Percentiles rank a stretch among this genome's conserved stretches.
phyloP scores from a whole-genome alignment of 2,329 filamentous ascomycete species.

The Huntiella moniliformis region DNA sequence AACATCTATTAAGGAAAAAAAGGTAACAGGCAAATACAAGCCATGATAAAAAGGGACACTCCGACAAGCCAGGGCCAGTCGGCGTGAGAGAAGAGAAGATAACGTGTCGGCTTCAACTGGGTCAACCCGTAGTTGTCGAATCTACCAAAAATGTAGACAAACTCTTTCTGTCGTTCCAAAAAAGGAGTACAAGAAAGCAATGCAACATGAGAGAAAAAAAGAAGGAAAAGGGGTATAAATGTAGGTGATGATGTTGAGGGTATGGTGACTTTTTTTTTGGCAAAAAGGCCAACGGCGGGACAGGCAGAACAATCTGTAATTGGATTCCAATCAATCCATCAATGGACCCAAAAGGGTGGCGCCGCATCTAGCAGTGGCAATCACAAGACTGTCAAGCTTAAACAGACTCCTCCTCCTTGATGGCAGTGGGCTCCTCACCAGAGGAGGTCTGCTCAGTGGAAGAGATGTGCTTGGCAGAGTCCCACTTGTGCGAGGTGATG shows the following conservation, averaged over 20 bases:
- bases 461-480: conserved; percentile 13
- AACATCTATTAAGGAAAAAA: background rate
- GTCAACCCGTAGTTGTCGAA: background rate
- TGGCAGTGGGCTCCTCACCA: conserved; percentile 9
- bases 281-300: too few species aligned
- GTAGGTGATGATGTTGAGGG: background rate
- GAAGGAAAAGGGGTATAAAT: background rate
- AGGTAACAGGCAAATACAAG: conserved; percentile 2
- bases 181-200: background rate
- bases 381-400: background rate
- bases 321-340: background rate
- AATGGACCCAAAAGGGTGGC: background rate
- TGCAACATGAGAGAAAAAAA: too few species aligned
- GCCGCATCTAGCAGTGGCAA: background rate
- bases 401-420: conserved; percentile 9
- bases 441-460: conserved; percentile 11
- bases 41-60: conserved; percentile 2
- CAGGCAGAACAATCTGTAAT: background rate
- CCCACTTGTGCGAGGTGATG: conserved; percentile 24
- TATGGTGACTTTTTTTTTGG: background rate
- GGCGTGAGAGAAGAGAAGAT: too few species aligned
- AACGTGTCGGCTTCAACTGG: too few species aligned
- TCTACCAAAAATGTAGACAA: background rate
- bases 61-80: background rate
- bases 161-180: background rate